phyloP scores from a whole-genome alignment of 2,329 filamentous ascomycete species.

The Ophiocordyceps camponoti-saundersi region DNA sequence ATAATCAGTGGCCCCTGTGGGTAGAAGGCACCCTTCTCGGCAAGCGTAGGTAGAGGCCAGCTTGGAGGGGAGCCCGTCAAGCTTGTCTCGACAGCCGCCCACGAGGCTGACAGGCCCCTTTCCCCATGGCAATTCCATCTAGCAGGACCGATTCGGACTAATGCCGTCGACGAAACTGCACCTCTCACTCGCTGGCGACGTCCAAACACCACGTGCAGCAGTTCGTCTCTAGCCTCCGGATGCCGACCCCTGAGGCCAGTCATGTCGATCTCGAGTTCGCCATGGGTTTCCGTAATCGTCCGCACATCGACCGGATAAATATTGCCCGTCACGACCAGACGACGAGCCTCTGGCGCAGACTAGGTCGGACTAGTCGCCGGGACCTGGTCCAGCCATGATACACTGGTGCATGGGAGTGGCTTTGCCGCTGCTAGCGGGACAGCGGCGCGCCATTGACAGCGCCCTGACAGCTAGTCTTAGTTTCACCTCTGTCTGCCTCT shows the following conservation, averaged over 20 bases:
- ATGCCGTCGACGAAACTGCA: background rate
- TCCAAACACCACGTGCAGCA: background rate
- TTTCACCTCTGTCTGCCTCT: background rate
- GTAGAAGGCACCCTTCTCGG: constrained; percentile 34
- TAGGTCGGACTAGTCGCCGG: background rate
- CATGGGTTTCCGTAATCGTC: background rate
- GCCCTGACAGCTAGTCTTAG: background rate
- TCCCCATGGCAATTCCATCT: background rate
- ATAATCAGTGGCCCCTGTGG: constrained; percentile 38
- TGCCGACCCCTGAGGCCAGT: background rate
- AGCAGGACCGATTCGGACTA: background rate
- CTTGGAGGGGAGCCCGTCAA: background rate
- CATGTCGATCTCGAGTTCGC: background rate
- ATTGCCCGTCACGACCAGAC: background rate
- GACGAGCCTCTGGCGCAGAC: background rate
- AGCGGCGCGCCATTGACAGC: background rate
- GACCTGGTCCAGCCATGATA: background rate
- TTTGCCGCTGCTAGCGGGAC: background rate
- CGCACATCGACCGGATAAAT: background rate
- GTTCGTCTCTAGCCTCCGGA: background rate
- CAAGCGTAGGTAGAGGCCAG: constrained; percentile 4
- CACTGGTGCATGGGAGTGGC: background rate
- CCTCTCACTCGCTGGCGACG: background rate
- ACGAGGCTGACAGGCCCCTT: background rate
- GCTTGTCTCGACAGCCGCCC: background rate